A percentile compares a stretch with the other conserved stretches of the same genome.
These are phyloP conservation scores for Botrytis tulipae DNA, from an alignment of 2,329 filamentous ascomycete species.

Conservation along the genomic window DNA sequence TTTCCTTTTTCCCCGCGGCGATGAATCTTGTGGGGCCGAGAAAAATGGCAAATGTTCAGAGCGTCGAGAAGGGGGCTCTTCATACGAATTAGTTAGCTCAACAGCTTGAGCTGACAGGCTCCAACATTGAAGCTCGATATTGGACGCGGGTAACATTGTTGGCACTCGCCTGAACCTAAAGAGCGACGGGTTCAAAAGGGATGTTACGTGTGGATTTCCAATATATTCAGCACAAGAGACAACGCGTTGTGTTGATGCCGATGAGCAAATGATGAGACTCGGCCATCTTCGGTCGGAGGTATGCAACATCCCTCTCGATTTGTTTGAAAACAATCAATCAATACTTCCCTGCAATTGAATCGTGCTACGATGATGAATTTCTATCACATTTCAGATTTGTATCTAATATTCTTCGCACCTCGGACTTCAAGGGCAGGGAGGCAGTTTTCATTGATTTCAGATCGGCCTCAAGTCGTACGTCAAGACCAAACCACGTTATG, in stretches of 20 bases:
- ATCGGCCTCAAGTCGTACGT: neutral
- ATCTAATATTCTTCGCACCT: neutral
- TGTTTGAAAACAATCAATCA: slow-evolving; percentile 20
- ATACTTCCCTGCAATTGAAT: slow-evolving; percentile 14
- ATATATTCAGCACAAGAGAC: neutral
- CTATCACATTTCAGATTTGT: slow-evolving; percentile 14
- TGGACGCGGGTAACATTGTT: neutral
- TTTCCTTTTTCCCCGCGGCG: slow-evolving; percentile 17
- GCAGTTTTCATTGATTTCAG: neutral
- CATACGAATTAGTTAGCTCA: neutral
- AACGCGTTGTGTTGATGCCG: neutral
- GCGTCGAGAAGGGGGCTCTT: neutral
- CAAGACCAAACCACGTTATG: slow-evolving; percentile 13
- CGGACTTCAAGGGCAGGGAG: neutral
- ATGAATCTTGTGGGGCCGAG: slow-evolving; percentile 18
- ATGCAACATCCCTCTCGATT: slow-evolving; percentile 19
- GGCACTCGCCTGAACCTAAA: slow-evolving; percentile 2
- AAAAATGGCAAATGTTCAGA: neutral
- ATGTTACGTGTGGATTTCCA: neutral
- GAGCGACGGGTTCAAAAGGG: neutral
- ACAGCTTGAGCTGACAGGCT: neutral
- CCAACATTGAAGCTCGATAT: slow-evolving; percentile 8
- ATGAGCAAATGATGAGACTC: slow-evolving; percentile 20
- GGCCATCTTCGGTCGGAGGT: slow-evolving; percentile 17
- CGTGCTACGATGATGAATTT: slow-evolving; percentile 4